These are phyloP conservation scores for Pythium grandisporangium DNA, from an alignment of 352 stramenopile species.

Conservation along the genomic window DNA sequence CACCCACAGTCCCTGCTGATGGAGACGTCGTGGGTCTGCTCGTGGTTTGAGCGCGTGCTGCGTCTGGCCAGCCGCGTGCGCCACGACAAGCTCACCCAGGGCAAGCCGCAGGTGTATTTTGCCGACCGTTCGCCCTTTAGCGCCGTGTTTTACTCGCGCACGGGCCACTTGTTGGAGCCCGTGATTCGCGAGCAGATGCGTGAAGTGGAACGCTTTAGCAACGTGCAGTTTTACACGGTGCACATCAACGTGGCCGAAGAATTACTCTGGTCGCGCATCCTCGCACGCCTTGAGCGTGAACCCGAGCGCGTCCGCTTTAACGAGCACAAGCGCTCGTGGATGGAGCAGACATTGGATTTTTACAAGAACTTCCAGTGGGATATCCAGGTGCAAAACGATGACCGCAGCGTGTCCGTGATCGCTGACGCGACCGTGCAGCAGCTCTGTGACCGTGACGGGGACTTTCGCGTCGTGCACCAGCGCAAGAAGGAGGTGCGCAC, in stretches of 20 bases:
- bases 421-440: constrained; percentile 38
- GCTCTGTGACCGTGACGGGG: constrained; percentile 43
- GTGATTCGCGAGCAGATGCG: constrained; percentile 79
- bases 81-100: constrained; percentile 17
- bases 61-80: constrained; percentile 42
- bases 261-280: constrained; percentile 71
- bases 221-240: constrained; percentile 81
- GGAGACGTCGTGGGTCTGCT: constrained; percentile 87
- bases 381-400: constrained; percentile 58
- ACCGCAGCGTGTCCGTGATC: constrained; percentile 38
- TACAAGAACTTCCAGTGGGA: constrained; percentile 80
- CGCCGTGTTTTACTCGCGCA: constrained; percentile 70
- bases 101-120: constrained; percentile 52
- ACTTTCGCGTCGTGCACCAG: constrained; percentile 54
- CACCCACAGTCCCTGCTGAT: constrained; percentile 87
- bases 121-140: constrained; percentile 80
- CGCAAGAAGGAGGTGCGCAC: constrained; percentile 28
- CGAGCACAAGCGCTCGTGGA: constrained; percentile 80
- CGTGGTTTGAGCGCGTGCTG: constrained; percentile 86
- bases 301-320: constrained; percentile 70
- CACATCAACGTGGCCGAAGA: constrained; percentile 72
- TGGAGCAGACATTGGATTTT: constrained; percentile 75
- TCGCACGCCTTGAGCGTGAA: constrained; percentile 41
- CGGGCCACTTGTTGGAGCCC: constrained; percentile 67
- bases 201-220: constrained; percentile 62